Evolutionary conservation across 306 rosid species (phyloP), one percentile per base, ranked within the genome.

Genomic region (Astragalus glycyphyllos): DNA sequence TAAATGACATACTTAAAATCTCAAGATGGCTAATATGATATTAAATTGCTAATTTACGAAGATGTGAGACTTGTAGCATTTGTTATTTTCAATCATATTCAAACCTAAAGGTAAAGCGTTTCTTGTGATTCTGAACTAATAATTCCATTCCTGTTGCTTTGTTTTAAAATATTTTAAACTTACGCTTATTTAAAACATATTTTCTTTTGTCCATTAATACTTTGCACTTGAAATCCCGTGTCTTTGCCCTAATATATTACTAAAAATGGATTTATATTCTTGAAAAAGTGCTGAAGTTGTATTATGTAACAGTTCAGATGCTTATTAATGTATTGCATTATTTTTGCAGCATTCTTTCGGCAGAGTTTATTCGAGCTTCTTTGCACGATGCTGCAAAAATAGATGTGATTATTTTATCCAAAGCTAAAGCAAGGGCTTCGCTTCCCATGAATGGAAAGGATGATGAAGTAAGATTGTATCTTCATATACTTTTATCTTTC

Each of bases 321-420:
- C 72, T 57, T 65, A 68, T 78, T 87, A 72, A 84, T 80, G 73
- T 63, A 71, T 82, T 89, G 67, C 68, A 64, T 84, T 88, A 40
- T 79, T 86, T 78, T 81, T 86, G 91, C 80, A 95, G 99, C 89
- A 95, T 95, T 87, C 99, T 95, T 85, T 89, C 97, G 11, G 91
- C 96, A 70, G 99, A 95, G 78, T 95, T 95, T 84, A 79, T 95
- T 84, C 90, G 83, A 72, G 77, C 86, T 72, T 85, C 99, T 72
- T 75, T 91, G 77, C 91, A 84, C 17, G 99, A 86, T 81, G 86
- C 86, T 50, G 86, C 86, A 37, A 92, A 91, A 75, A 83, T 82
- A 65, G 99, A 95, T 72, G 34, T 32, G 48, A 71, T 79, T 49
- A 85, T 95, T 79, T 84, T 91, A 68, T 89, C 96, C 65, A 86